Percentiles rank a stretch among this genome's conserved stretches.
Conservation (phyloP, 2,329 filamentous ascomycete genomes). For the Alternaria longipes region DNA sequence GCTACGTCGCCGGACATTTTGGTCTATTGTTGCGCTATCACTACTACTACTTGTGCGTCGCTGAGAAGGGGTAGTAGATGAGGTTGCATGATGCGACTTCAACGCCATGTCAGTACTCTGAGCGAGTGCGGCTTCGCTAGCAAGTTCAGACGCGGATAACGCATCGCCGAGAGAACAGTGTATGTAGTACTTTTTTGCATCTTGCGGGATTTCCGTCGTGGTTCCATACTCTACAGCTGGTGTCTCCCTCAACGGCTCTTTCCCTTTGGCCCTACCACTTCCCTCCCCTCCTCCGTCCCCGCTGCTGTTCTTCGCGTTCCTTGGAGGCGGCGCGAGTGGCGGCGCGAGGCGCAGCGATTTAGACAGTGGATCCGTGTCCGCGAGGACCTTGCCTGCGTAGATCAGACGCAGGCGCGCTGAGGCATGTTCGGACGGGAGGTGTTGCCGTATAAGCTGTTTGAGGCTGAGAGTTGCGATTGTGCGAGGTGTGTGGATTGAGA, state of each 20-base stretch:
- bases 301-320: conserved; percentile 32
- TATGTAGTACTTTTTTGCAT: conserved; percentile 75
- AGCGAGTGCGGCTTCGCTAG: conserved; percentile 66
- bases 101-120: conserved; percentile 52
- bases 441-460: conserved; percentile 80
- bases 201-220: conserved; percentile 25
- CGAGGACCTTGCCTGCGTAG: conserved; percentile 84
- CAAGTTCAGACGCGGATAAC: conserved; percentile 74
- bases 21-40: conserved; percentile 15
- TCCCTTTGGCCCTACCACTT: conserved; percentile 74
- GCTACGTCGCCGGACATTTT: conserved; percentile 27
- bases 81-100: conserved; percentile 35
- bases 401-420: conserved; percentile 85
- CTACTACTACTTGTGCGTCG: conserved; percentile 26
- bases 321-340: conserved; percentile 57
- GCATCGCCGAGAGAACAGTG: conserved; percentile 91
- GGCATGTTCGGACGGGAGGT: conserved; percentile 70
- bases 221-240: conserved; percentile 29
- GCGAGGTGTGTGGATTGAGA: conserved; percentile 75
- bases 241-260: conserved; percentile 66
- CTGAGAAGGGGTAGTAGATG: conserved; percentile 18
- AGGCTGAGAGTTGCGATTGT: conserved; percentile 78
- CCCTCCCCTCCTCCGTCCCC: conserved; percentile 28
- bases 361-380: conserved; percentile 74
- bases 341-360: conserved; percentile 72